A percentile compares a stretch with the other conserved stretches of the same genome.
These are phyloP conservation scores for Omphalea diandra DNA, from an alignment of 441 rosid species.

Conservation along the genomic window DNA sequence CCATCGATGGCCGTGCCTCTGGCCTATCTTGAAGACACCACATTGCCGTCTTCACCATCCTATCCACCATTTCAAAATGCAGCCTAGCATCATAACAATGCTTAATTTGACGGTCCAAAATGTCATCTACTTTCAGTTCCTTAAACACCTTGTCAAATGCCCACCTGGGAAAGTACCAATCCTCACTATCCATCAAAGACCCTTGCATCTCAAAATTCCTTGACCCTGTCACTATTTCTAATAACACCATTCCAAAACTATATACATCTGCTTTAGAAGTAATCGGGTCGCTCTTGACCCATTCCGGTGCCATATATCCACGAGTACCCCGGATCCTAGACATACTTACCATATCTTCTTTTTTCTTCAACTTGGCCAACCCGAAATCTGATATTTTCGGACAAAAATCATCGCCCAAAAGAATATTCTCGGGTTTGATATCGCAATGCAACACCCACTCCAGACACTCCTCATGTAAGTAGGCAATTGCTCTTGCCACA, in stretches of 20 bases:
- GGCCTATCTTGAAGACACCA: conserved; percentile 80
- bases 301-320: conserved; percentile 75
- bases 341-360: conserved; percentile 66
- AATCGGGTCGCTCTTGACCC: conserved; percentile 58
- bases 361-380: conserved; percentile 61
- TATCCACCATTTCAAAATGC: conserved; percentile 58
- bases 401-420: conserved; percentile 70
- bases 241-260: conserved; percentile 68
- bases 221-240: conserved; percentile 58
- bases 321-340: conserved; percentile 72
- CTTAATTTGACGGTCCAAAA: conserved; percentile 58
- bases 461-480: conserved; percentile 68
- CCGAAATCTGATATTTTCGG: conserved; percentile 74
- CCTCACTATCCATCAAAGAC: conserved; percentile 47
- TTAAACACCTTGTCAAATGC: conserved; percentile 64
- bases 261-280: conserved; percentile 66
- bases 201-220: conserved; percentile 52
- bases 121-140: conserved; percentile 62
- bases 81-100: conserved; percentile 43
- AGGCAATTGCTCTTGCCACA: conserved; percentile 64
- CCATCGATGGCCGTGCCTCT: conserved; percentile 65
- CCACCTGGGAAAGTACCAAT: conserved; percentile 71
- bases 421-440: conserved; percentile 68
- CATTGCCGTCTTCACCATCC: conserved; percentile 76
- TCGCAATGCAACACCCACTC: conserved; percentile 80